Conservation (phyloP, 2,329 filamentous ascomycete species). For the Paecilomyces formosus region DNA sequence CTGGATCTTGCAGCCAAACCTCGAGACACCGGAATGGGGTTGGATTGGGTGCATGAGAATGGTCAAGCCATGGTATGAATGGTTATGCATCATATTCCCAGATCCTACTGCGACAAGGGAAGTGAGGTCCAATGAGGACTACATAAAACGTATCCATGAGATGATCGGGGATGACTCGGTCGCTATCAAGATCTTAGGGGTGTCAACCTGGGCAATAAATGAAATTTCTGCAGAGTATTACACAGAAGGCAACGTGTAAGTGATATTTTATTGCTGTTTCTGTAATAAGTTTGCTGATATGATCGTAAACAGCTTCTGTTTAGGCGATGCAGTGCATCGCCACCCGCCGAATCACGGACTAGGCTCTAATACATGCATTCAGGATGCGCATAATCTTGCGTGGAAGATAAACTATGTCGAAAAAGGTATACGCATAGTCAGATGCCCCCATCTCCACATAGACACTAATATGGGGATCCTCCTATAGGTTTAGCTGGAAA, state of each 20-base stretch:
- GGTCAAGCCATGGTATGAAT: constrained; percentile 58
- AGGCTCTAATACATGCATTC: constrained; percentile 53
- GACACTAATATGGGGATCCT: neutral
- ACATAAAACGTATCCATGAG: constrained; percentile 37
- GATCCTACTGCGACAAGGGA: constrained; percentile 14
- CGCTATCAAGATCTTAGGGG: constrained; percentile 43
- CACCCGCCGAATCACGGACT: constrained; percentile 53
- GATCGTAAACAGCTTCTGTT: constrained; percentile 36
- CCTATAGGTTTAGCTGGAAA: neutral
- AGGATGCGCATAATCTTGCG: constrained; percentile 50
- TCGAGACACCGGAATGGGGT: constrained; percentile 44
- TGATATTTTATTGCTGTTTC: neutral
- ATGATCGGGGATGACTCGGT: constrained; percentile 51
- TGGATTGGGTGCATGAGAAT: constrained; percentile 48
- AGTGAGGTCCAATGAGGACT: constrained; percentile 41
- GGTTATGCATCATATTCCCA: constrained; percentile 51
- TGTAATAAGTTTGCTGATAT: neutral
- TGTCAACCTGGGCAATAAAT: constrained; percentile 55
- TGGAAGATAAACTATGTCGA: constrained; percentile 49
- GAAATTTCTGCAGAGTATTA: constrained; percentile 55
- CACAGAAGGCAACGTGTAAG: constrained; percentile 40
- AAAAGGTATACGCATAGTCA: constrained; percentile 15
- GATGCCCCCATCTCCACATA: neutral
- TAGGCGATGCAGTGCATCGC: constrained; percentile 53
- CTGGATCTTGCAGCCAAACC: constrained; percentile 51